Conservation (phyloP, 192 early-diverging fungal species). For the Thoreauomyces humboldtii region DNA sequence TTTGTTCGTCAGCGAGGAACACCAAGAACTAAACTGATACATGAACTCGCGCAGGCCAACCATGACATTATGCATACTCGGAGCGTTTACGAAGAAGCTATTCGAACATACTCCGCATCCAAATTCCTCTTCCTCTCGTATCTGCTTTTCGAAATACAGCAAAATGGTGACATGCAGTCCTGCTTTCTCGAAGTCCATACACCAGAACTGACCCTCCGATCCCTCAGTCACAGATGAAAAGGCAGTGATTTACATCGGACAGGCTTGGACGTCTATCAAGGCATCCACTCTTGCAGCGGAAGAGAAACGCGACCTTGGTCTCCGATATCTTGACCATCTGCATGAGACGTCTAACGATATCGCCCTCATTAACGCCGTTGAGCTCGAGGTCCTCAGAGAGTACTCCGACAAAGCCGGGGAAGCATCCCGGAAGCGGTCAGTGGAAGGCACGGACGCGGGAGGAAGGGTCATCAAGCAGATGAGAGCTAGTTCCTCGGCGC, state of each 20-base stretch:
- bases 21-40: too few relatives aligned
- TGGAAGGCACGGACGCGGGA: conserved; percentile 4
- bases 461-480: conserved; percentile 13
- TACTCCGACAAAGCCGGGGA: conserved; percentile 9
- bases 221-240: neutral
- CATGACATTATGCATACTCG: conserved; percentile 35
- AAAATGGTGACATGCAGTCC: conserved; percentile 41
- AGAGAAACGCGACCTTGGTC: conserved; percentile 53
- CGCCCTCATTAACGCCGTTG: conserved; percentile 44
- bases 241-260: conserved; percentile 10
- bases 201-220: neutral
- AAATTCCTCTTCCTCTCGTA: conserved; percentile 59
- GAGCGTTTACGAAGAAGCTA: conserved; percentile 45
- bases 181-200: neutral
- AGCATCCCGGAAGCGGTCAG: conserved; percentile 11
- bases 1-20: too few relatives aligned
- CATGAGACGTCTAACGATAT: conserved; percentile 50
- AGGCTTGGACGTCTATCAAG: conserved; percentile 52
- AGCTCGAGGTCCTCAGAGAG: conserved; percentile 31
- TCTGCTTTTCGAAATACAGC: conserved; percentile 63
- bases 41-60: neutral
- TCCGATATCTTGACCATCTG: conserved; percentile 56
- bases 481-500: neutral
- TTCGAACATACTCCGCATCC: conserved; percentile 40
- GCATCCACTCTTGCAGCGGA: conserved; percentile 42